Base-by-base conservation (phyloP, 2,329 filamentous ascomycete species). In the Ustilaginoidea virens region DNA sequence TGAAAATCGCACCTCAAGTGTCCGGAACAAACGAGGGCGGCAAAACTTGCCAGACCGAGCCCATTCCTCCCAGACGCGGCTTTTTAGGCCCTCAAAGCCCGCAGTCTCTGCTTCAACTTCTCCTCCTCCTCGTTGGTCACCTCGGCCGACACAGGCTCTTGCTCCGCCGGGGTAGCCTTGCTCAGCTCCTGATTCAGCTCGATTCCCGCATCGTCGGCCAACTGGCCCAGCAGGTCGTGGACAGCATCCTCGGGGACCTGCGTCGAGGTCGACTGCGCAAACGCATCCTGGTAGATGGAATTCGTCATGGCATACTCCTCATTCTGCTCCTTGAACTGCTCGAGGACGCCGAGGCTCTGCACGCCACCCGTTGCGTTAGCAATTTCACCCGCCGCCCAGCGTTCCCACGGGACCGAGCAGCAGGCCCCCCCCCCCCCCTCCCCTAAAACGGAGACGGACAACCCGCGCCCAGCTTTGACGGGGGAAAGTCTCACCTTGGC, bases 191-290 rank as follows among this genome's bases (percentile, higher is more conserved):
- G 69, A 40, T 73, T 73, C 36, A 92, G 61, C 53, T 90, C 80
- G 29, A 93, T 70, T 30, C 85, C 85, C 7, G 80, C 82, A 52
- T 92, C 83, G 51, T 92, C 85, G 37, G 83, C 83, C 24, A 90
- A 71, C 56, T 92, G 80, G 38, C 72, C 77, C 55, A 92, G 78
- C 36, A 92, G 58, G 40, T 82, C 74, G 51, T 92, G 83, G 2
- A 92, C 82, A 40, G 86, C 82, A 41, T 92, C 83, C 49, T 92
- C 55, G 60, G 80, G 57, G 58, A 86, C 51, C 62, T 80, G 49
- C 60, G 77, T 44, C 54, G 80, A 51, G 2, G 83, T 92, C 21
- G 78, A 79, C 35, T 79, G 76, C 14, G 70, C 74, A 36, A 86
- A 87, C 34, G 82, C 80, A 46, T 86, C 83, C 53, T 87, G 81